A percentile compares a stretch with the other conserved stretches of the same genome.
These are phyloP conservation scores for Alternaria panax DNA, from an alignment of 2,329 filamentous ascomycete species.

Conservation along the genomic window DNA sequence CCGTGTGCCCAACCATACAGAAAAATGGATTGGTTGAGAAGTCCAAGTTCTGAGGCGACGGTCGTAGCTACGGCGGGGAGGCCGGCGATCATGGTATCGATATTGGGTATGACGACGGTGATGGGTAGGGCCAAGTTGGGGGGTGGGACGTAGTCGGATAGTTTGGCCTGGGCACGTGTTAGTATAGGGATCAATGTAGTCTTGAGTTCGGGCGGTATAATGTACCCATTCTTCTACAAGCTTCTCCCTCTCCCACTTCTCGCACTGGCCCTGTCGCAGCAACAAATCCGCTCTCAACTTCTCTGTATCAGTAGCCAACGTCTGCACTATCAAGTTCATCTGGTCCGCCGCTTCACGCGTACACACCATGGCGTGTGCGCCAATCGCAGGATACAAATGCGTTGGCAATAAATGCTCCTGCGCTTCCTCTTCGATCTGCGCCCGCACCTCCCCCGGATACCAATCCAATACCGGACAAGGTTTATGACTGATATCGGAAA, in stretches of 20 bases:
- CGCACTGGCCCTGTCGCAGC: slow-evolving; percentile 55
- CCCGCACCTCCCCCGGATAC: slow-evolving; percentile 66
- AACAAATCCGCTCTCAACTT: slow-evolving; percentile 66
- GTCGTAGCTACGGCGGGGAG: slow-evolving; percentile 57
- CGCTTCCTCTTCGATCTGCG: slow-evolving; percentile 71
- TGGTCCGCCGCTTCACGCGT: slow-evolving; percentile 70
- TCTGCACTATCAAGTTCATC: slow-evolving; percentile 59
- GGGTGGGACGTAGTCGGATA: slow-evolving; percentile 65
- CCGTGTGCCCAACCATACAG: slow-evolving; percentile 72
- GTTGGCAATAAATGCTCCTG: slow-evolving; percentile 66
- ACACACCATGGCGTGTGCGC: slow-evolving; percentile 65
- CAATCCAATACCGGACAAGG: slow-evolving; percentile 57
- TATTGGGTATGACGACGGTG: slow-evolving; percentile 57
- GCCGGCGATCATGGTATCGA: slow-evolving; percentile 42
- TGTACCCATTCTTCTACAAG: slow-evolving; percentile 33
- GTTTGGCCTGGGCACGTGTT: slow-evolving; percentile 1
- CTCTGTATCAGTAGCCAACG: slow-evolving; percentile 49
- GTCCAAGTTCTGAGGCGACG: slow-evolving; percentile 60
- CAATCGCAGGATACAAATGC: slow-evolving; percentile 69
- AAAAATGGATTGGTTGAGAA: slow-evolving; percentile 74
- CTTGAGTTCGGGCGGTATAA: too few relatives aligned
- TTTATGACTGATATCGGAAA: slow-evolving; percentile 75
- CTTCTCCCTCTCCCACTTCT: slow-evolving; percentile 15
- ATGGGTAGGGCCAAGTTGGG: slow-evolving; percentile 68
- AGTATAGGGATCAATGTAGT: neutral